Conservation (phyloP, 306 rosid genomes). For the Begonia masoniana region DNA sequence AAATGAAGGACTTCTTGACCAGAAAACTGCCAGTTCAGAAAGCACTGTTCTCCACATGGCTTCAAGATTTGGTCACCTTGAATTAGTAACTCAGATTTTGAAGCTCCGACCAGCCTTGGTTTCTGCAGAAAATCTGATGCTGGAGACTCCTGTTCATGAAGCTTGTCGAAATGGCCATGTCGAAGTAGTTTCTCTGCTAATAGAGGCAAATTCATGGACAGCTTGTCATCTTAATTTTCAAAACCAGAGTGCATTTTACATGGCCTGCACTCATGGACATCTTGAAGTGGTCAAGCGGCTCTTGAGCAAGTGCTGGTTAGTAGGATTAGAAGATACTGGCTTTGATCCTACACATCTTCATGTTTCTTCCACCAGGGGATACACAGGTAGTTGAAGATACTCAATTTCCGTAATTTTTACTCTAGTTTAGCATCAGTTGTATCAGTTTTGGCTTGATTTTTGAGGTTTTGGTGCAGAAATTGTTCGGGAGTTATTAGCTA, state of each 20-base stretch:
- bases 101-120: slow-evolving; percentile 42
- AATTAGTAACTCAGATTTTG: slow-evolving; percentile 31
- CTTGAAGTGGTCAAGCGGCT: slow-evolving; percentile 38
- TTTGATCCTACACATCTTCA: slow-evolving; percentile 34
- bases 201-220: slow-evolving; percentile 29
- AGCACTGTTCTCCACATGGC: slow-evolving; percentile 4
- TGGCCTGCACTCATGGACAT: slow-evolving; percentile 51
- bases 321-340: slow-evolving; percentile 14
- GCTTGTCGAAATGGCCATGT: slow-evolving; percentile 37
- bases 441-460: not conserved
- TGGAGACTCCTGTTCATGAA: slow-evolving; percentile 59
- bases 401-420: not conserved
- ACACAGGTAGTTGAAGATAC: slow-evolving; percentile 23
- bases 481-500: slow-evolving; percentile 36
- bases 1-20: not conserved
- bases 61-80: slow-evolving; percentile 10
- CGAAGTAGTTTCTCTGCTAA: slow-evolving; percentile 24
- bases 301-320: slow-evolving; percentile 21
- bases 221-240: slow-evolving; percentile 25
- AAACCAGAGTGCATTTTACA: slow-evolving; percentile 23
- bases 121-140: slow-evolving; percentile 33
- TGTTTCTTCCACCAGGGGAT: slow-evolving; percentile 46
- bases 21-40: not conserved
- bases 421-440: not conserved
- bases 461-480: slow-evolving; percentile 30